Evolutionary conservation across 202 grass and related monocot genomes (phyloP), one percentile per base, ranked within the genome.

Genomic region (Saccharum hybrid): DNA sequence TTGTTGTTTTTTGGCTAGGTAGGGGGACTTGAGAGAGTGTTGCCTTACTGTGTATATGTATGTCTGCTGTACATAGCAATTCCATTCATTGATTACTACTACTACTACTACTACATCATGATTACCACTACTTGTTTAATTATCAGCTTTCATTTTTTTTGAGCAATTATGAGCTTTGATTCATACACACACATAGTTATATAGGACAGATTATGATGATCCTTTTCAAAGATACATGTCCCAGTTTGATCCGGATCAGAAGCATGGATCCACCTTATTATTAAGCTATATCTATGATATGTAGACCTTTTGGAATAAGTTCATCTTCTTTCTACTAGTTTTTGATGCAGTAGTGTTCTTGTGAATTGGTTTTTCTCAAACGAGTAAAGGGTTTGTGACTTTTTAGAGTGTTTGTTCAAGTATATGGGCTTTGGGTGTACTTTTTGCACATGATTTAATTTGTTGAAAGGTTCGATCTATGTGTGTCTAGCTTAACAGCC

Each of bases 51-150:
- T 46, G 51, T n/a, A n/a, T 57, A 2, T 57, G 33, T 30, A 3
- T 56, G 31, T 11, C 3, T 75, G n/a, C 42, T 77, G 49, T 77
- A 68, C 48, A 84, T 59, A 84, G 48, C 49, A 59, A 68, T 68
- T 76, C 36, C 48, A 84, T 76, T 59, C 14, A 38, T 68, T 60
- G 14, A 59, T 60, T 51, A 66, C 19, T 66, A 42, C 59, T 14
- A n/a, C n/a, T n/a, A n/a, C n/a, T n/a, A 43, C 41, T 42, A 2
- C 41, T 41, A 22, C 36, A 37, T 37, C 36, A 59, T 60, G 36
- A 66, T 19, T 66, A 42, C 59, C 18, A 52, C 9, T 46, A 10
- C 43, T 46, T 46, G 43, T 13, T 48, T 21, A 7, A 6, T 65
- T 33, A 76, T 16, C 6, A 22, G 0, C 37, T 76, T 54, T 22